Evolutionary conservation across 169 alveolate genomes (phyloP).

Genomic region (Cystoisospora suis): DNA sequence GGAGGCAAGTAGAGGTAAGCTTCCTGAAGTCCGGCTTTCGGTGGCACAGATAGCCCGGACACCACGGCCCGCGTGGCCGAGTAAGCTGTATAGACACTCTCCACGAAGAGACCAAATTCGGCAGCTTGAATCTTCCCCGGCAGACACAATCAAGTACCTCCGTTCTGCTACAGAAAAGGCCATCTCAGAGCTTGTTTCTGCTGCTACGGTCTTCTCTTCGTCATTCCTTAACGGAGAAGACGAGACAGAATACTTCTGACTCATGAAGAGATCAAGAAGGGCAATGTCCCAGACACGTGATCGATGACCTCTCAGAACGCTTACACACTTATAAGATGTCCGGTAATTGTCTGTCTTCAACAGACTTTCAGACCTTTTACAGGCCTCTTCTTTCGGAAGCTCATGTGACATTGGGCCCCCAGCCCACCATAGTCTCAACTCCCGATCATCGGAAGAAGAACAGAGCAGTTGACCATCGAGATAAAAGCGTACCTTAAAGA

Average conservation of each 20-base stretch:
- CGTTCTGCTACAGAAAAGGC: not conserved
- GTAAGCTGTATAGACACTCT: constrained; percentile 43
- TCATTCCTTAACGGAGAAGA: not conserved
- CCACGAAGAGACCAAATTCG: constrained; percentile 54
- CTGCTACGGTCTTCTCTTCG: constrained; percentile 1
- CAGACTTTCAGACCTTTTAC: not conserved
- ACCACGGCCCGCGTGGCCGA: constrained; percentile 54
- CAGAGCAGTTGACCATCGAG: constrained; percentile 16
- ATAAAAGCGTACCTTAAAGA: constrained; percentile 1
- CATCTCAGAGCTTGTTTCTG: not conserved
- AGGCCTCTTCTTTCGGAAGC: not conserved
- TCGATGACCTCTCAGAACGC: constrained; percentile 34
- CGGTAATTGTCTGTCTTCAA: not conserved
- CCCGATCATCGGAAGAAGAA: constrained; percentile 53
- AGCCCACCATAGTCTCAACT: constrained; percentile 42
- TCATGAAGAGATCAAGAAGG: not conserved
- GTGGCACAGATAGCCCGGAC: constrained; percentile 20
- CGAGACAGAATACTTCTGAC: not conserved
- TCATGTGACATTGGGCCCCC: constrained; percentile 5
- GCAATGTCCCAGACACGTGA: constrained; percentile 51
- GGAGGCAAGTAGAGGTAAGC: not conserved
- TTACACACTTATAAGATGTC: constrained; percentile 4
- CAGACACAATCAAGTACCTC: constrained; percentile 37
- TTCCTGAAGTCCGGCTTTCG: not conserved
- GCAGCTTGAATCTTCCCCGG: constrained; percentile 52